Evolutionary conservation across 139 green algal species (phyloP), one percentile per base, ranked within the genome.

Genomic region (Mesostigma viride): DNA sequence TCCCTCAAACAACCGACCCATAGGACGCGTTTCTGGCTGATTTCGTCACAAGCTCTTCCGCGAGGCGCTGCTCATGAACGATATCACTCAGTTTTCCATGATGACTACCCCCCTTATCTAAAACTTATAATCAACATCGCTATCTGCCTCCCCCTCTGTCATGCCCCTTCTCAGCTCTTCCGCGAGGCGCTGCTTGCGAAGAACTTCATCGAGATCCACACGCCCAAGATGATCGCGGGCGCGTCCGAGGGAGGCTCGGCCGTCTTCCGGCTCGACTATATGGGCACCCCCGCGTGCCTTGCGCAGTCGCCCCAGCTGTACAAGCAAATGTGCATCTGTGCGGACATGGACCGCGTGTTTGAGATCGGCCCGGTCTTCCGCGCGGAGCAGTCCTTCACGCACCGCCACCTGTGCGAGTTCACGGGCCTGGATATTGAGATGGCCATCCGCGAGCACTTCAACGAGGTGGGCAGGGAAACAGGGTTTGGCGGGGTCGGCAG

Each of bases 391-490:
- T 93, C 82, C 2, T 88, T 86, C 81, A 99, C 93, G 2, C 93
- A 99, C 83, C 86, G 93, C 24, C 93, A 99, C 83, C 72, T 99
- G 85, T 96, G 89, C 69, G 93, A 99, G 85, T 99, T 99, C 81
- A 95, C 83, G n/a, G 91, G 93, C 2, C 84, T 99, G 60, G 93
- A 99, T 73, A 83, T 99, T 51, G 93, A 99, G 79, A 97, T 99
- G 93, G 73, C 81, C 31, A 96, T 99, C 73, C 70, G 91, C 48
- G 90, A 99, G 79, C 88, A 94, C 70, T 99, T 97, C 82, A 85
- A 85, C 33, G 93, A 99, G 82, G 70, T 76, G 17, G 6, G 56
- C 56, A 22, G 20, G 45, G 45, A 28, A n/a, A n/a, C n/a, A n/a
- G n/a, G n/a, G n/a, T n/a, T 86, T 87, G 64, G 22, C 27, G 51